Evolutionary conservation across 495 filamentous ascomycete species (phyloP).

Genomic region (Tuber melanosporum): DNA sequence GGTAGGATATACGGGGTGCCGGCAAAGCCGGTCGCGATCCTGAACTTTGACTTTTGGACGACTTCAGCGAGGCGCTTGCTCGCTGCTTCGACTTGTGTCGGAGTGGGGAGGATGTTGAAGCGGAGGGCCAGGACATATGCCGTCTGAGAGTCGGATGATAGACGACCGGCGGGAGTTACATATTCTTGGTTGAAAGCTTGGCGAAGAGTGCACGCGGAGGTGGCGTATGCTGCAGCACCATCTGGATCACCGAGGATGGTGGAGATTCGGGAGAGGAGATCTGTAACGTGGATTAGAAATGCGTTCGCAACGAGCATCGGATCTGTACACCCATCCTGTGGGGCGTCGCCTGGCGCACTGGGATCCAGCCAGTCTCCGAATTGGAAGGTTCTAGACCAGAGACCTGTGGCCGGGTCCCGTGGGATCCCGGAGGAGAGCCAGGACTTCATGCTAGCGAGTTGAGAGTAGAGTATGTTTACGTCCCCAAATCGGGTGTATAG

Average conservation of each 20-base stretch:
- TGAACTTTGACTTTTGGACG: constrained; percentile 45
- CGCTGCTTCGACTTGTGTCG: constrained; percentile 42
- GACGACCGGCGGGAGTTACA: constrained; percentile 33
- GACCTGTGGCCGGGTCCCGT: constrained; percentile 42
- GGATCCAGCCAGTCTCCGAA: constrained; percentile 54
- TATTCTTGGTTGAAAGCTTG: background rate
- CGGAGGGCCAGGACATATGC: constrained; percentile 46
- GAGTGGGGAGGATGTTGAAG: constrained; percentile 46
- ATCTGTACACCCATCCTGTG: constrained; percentile 45
- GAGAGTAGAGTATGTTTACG: constrained; percentile 42
- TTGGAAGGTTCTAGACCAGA: constrained; percentile 47
- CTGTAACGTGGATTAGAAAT: constrained; percentile 50
- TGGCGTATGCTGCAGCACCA: constrained; percentile 30
- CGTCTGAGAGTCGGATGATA: constrained; percentile 50
- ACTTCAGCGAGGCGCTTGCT: constrained; percentile 43
- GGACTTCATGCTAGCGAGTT: constrained; percentile 47
- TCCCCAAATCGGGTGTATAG: constrained; percentile 48
- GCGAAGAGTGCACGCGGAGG: background rate
- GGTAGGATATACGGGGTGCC: constrained; percentile 50
- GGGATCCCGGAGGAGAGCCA: constrained; percentile 50
- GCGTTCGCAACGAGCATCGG: constrained; percentile 49
- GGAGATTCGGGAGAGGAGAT: constrained; percentile 29
- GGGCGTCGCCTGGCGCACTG: constrained; percentile 45
- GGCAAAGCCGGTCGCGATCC: constrained; percentile 52
- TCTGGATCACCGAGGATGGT: background rate